Conservation (phyloP, 1,284 basidiomycete species). For the Ustilago vetiveriae region DNA sequence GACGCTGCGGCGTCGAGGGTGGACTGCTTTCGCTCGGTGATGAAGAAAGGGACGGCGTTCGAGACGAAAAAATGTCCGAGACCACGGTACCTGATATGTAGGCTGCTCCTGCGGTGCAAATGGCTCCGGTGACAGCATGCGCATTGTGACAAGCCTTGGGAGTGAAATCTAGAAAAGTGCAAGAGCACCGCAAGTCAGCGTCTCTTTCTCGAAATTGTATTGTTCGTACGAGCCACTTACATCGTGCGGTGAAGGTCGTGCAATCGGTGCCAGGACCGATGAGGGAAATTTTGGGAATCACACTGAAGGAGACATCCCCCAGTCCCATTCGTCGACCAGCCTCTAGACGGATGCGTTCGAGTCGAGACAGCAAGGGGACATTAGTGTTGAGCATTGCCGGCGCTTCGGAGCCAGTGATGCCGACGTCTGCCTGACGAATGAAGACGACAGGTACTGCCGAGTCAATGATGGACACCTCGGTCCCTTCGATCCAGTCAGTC, state of each 20-base stretch:
- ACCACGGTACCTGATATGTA: background rate
- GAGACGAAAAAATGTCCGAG: background rate
- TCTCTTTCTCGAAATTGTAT: too few relatives aligned
- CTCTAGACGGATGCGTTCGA: background rate
- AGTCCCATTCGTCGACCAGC: slow-evolving; percentile 1
- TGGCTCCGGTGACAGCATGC: slow-evolving; percentile 3
- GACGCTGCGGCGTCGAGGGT: background rate
- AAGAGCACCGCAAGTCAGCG: too few relatives aligned
- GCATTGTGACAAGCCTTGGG: slow-evolving; percentile 1
- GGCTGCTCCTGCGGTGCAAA: background rate
- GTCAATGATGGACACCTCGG: background rate
- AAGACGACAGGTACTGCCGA: slow-evolving; percentile 2
- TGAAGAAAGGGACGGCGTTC: too few relatives aligned
- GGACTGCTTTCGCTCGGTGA: background rate
- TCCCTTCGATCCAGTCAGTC: background rate
- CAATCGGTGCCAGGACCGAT: background rate
- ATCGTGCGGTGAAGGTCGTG: background rate
- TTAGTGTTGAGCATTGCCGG: background rate
- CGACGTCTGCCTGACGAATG: background rate
- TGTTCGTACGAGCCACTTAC: too few relatives aligned
- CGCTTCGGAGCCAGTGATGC: slow-evolving; percentile 1
- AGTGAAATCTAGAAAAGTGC: background rate
- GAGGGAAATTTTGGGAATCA: background rate
- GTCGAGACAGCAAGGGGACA: background rate
- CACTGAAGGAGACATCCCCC: background rate